Evolutionary conservation across 2,329 filamentous ascomycete species (phyloP), one percentile per base, ranked within the genome.

Genomic region (Lachnellula hyalina): DNA sequence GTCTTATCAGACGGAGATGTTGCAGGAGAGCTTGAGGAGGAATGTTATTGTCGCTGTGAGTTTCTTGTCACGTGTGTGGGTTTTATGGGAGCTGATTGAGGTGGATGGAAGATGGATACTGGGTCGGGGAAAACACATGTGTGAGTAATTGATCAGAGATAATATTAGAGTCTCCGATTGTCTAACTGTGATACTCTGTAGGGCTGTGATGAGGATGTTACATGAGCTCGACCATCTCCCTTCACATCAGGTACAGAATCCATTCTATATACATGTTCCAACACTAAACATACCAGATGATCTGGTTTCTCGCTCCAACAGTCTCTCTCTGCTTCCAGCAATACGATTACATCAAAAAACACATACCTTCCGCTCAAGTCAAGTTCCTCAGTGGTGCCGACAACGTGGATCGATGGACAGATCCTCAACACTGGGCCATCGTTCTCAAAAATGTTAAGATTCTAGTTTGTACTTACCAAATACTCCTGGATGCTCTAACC

Each of bases 91-190:
- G 35, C 17, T 36, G 7, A 11, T n/a, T 35, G 17, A 28, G 41
- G 38, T 19, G 34, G 23, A 21, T 21, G 21, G 21, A 57, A 87
- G 86, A 91, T 91, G 87, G 87, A 89, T 58, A 92, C 88, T 0
- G 88, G 88, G 1, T 89, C 82, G 60, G 88, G 88, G 2, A 92
- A 92, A 68, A 91, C 88, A 3, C 84, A 87, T 61, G 81, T 91
- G 86, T 89, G 78, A 71, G 79, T 71, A 5, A 4, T 7, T 5
- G 25, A 28, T 21, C 21, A 21, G 21, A 21, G 21, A 21, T 4
- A 9, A 15, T 15, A 6, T 40, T n/a, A 17, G 17, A 40, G 14
- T 17, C 15, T 9, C 2, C 14, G 17, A 44, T 44, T 14, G 19
- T 19, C n/a, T 12, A 32, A 32, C 28, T 32, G 8, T 25, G 6